Base-by-base conservation (phyloP, 352 stramenopile species). In the Phytophthora vignae region DNA sequence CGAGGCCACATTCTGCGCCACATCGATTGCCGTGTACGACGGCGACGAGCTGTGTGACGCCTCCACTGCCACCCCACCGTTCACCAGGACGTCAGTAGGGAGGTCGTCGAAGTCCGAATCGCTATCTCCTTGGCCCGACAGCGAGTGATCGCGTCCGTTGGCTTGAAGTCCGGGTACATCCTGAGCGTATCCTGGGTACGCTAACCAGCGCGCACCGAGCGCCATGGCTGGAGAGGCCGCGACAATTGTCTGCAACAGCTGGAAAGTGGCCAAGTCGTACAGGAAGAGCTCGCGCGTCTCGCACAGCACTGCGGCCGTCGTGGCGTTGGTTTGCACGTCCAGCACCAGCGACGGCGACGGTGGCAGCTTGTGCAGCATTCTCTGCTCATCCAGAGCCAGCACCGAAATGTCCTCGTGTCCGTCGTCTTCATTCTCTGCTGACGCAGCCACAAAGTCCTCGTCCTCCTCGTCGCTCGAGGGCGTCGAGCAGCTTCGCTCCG, bases 1-100 rank as follows among this genome's bases (percentile, higher is more conserved):
- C 0, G 88, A 95, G 1, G 90, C 90, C n/a, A 97, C 84, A 60
- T 94, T 94, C 76, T 97, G 90, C 5, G 90, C 90, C 7, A 95
- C 87, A 62, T 95, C 87, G 31, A 95, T 91, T 7, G 85, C 88
- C 17, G 83, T 88, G 69, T 90, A 91, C 11, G 81, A 69, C n/a
- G 83, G 77, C n/a, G 74, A 84, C 0, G 74, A 70, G 27, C 65
- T 76, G 21, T 76, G 67, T 3, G 74, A 70, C 4, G 63, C 56
- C 15, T 82, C 68, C 2, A 58, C 40, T 8, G 71, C n/a, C 21
- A 79, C 72, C 2, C 73, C 68, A 12, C 74, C 69, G 49, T 67
- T 76, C 48, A 87, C 77, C 19, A 90, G 70, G 49, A 77, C 77
- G 60, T 84, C 77, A 56, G 82, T 76, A 0, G 71, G 68, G 10